Percentiles rank a stretch among this genome's conserved stretches.
phyloP scores from a whole-genome alignment of 306 rosid genomes.

The Acmispon strigosus region DNA sequence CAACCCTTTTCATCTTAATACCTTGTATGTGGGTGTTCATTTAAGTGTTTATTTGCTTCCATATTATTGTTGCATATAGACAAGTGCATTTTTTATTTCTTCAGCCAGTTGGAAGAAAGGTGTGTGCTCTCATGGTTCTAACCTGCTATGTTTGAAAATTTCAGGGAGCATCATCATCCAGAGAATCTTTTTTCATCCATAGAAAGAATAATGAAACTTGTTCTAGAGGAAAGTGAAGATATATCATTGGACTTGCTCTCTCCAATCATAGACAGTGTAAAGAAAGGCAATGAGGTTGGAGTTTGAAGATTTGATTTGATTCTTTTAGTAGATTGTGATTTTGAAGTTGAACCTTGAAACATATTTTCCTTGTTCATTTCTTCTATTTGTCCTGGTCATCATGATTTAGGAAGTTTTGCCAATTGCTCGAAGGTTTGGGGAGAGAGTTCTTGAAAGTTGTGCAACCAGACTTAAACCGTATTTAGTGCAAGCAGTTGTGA shows the following conservation, averaged over 20 bases:
- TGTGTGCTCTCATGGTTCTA: not conserved
- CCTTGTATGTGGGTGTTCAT: not conserved
- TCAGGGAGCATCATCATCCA: constrained; percentile 67
- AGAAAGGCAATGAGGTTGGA: constrained; percentile 55
- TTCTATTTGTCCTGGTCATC: not conserved
- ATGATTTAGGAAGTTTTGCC: constrained; percentile 55
- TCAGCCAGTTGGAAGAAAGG: not conserved
- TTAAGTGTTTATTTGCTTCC: not conserved
- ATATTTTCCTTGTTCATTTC: not conserved
- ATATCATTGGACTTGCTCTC: constrained; percentile 57
- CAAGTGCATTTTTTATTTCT: not conserved
- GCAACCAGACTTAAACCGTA: constrained; percentile 62
- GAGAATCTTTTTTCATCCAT: constrained; percentile 66
- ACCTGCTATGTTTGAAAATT: constrained; percentile 13
- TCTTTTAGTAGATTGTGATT: not conserved
- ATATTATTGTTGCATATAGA: not conserved
- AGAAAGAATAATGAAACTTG: constrained; percentile 77
- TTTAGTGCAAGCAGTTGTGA: constrained; percentile 50
- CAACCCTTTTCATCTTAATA: not conserved
- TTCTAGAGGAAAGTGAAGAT: constrained; percentile 90
- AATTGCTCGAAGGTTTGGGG: constrained; percentile 61
- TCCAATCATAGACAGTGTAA: constrained; percentile 60
- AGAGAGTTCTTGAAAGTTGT: constrained; percentile 63
- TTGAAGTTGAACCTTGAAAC: not conserved
- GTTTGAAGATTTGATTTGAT: not conserved